Conservation (phyloP, 2,329 filamentous ascomycete genomes). For the Ceratocystis huliohia region DNA sequence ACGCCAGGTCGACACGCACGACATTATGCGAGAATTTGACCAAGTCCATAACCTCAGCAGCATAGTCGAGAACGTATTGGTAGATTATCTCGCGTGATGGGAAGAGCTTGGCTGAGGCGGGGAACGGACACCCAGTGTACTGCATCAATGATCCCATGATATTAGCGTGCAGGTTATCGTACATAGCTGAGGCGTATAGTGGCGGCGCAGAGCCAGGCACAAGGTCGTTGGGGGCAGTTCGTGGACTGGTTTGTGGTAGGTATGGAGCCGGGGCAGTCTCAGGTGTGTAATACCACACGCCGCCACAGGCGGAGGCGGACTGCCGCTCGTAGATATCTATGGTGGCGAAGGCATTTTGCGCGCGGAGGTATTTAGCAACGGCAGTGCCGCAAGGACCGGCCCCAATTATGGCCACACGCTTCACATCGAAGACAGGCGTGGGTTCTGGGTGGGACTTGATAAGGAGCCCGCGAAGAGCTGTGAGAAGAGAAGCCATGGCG, state of each 20-base stretch:
- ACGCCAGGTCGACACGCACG: conserved; percentile 36
- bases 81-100: conserved; percentile 59
- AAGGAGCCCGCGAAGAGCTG: neutral
- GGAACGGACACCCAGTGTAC: conserved; percentile 59
- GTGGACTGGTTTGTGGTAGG: conserved; percentile 57
- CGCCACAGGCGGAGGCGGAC: conserved; percentile 48
- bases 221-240: conserved; percentile 47
- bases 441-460: neutral
- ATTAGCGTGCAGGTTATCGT: conserved; percentile 73
- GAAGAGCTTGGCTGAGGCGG: conserved; percentile 53
- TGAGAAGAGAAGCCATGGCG: conserved; percentile 11
- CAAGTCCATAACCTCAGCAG: conserved; percentile 50
- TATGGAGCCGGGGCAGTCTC: conserved; percentile 35
- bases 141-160: conserved; percentile 72
- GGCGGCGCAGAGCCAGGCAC: conserved; percentile 31
- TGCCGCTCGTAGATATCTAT: conserved; percentile 78
- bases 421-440: conserved; percentile 35
- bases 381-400: conserved; percentile 70
- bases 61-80: conserved; percentile 61
- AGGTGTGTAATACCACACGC: conserved; percentile 71
- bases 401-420: conserved; percentile 63
- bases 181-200: conserved; percentile 70
- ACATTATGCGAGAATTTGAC: conserved; percentile 63
- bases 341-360: conserved; percentile 51
- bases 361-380: conserved; percentile 66